phyloP scores from a whole-genome alignment of 768 basidiomycete species.

The Myochromella boudieri region DNA sequence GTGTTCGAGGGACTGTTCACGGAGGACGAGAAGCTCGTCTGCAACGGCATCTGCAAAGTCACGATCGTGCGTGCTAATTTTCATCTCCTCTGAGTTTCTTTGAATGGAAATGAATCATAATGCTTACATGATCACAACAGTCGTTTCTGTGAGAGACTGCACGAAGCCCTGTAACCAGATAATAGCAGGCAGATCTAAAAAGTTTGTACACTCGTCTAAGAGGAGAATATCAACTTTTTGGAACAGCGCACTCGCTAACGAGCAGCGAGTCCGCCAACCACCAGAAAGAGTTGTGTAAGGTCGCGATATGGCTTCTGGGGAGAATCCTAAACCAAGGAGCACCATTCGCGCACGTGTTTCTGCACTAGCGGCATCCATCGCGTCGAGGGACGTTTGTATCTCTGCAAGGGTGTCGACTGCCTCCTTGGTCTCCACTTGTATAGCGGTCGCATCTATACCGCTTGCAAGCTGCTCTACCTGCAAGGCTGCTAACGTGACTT shows the following conservation, averaged over 20 bases:
- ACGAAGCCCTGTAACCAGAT: constrained; percentile 57
- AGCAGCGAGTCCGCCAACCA: constrained; percentile 64
- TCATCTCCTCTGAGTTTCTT: not conserved
- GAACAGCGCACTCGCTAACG: constrained; percentile 58
- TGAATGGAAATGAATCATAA: not conserved
- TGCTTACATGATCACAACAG: constrained; percentile 51
- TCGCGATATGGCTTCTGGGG: constrained; percentile 31
- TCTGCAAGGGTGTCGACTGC: constrained; percentile 28
- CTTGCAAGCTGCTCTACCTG: constrained; percentile 19
- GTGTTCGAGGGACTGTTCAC: constrained; percentile 49
- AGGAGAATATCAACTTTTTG: constrained; percentile 56
- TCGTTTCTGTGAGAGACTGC: constrained; percentile 37
- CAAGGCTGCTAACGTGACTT: constrained; percentile 30
- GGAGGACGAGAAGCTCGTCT: constrained; percentile 62
- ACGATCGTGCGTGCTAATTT: constrained; percentile 54
- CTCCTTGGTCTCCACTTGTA: constrained; percentile 21
- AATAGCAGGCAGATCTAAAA: constrained; percentile 52
- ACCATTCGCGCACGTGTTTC: constrained; percentile 52
- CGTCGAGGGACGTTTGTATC: constrained; percentile 24
- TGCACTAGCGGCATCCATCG: constrained; percentile 33
- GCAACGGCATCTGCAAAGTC: constrained; percentile 59
- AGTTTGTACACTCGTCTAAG: constrained; percentile 59
- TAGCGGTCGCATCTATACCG: constrained; percentile 21
- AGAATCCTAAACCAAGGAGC: constrained; percentile 61
- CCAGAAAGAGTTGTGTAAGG: constrained; percentile 53